Evolutionary conservation across 2,329 filamentous ascomycete species (phyloP).

Genomic region (Botrytis medusae): DNA sequence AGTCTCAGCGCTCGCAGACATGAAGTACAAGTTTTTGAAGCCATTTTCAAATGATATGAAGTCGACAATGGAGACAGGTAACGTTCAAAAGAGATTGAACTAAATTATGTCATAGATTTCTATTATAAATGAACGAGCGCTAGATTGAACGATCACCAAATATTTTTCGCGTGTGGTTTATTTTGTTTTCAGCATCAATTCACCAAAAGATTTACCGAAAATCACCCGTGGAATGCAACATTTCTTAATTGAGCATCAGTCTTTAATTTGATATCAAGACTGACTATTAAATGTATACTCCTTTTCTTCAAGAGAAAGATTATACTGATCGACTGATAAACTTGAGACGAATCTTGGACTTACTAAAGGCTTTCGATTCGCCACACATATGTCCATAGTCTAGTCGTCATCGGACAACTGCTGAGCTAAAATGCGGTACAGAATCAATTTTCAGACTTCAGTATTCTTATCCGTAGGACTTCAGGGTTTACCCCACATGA

Average conservation of each 20-base stretch:
- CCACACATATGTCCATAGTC: neutral
- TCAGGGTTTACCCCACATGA: neutral
- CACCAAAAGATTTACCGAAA: neutral
- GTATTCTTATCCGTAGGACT: neutral
- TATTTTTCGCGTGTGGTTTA: neutral
- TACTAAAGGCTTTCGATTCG: neutral
- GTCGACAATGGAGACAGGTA: neutral
- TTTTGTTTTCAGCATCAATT: neutral
- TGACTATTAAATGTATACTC: neutral
- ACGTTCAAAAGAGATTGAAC: neutral
- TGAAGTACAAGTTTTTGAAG: conserved; percentile 34
- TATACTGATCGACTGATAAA: neutral
- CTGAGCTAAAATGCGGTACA: neutral
- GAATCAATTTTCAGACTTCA: no score
- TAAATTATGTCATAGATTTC: neutral
- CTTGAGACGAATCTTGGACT: neutral
- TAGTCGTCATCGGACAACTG: neutral
- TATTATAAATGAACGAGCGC: neutral
- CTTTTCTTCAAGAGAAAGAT: fast-evolving
- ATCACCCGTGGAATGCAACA: neutral
- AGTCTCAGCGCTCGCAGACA: conserved; percentile 36
- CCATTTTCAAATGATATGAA: conserved; percentile 23
- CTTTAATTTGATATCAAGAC: neutral
- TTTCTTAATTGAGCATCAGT: neutral
- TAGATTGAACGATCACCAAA: neutral